phyloP scores from a whole-genome alignment of 179 eudicot genomes.

The Beta corolliflora region DNA sequence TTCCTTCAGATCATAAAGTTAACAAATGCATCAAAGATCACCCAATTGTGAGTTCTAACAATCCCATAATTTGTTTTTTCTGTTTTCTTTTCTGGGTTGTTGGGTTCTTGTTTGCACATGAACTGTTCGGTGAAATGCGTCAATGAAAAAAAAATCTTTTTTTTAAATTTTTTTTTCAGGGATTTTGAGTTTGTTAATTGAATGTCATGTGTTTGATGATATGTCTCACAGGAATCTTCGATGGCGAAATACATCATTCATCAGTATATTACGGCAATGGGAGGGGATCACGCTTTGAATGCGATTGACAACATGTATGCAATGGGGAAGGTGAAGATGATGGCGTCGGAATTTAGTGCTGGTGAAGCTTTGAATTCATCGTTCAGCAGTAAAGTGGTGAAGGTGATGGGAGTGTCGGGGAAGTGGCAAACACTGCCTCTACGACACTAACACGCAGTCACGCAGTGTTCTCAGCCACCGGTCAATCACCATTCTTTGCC shows the following conservation, averaged over 20 bases:
- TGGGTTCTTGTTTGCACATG: background rate
- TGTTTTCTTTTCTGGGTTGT: background rate
- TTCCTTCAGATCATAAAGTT: slow-evolving; percentile 34
- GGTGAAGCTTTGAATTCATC: slow-evolving; percentile 48
- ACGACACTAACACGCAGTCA: too few relatives aligned
- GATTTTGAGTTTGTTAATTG: background rate
- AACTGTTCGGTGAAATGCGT: slow-evolving; percentile 19
- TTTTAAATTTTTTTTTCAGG: background rate
- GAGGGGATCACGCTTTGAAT: slow-evolving; percentile 80
- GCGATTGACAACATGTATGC: slow-evolving; percentile 83
- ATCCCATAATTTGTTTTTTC: background rate
- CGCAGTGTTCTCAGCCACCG: too few relatives aligned
- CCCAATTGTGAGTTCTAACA: slow-evolving; percentile 58
- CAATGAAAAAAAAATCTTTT: background rate
- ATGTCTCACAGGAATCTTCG: slow-evolving; percentile 61
- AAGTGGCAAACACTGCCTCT: slow-evolving; percentile 33
- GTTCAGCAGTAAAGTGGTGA: slow-evolving; percentile 45
- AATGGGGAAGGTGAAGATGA: slow-evolving; percentile 87
- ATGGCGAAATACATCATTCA: slow-evolving; percentile 95
- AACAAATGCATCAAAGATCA: slow-evolving; percentile 50
- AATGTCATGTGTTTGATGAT: slow-evolving; percentile 10
- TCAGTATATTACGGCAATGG: slow-evolving; percentile 86
- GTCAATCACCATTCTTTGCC: too few relatives aligned
- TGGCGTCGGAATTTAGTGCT: slow-evolving; percentile 59
- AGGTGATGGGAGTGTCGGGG: slow-evolving; percentile 60